Percentiles rank a stretch among this genome's conserved stretches.
These are phyloP conservation scores for Cryptomeria japonica DNA, from an alignment of 75 land plant genomes.

Conservation along the genomic window DNA sequence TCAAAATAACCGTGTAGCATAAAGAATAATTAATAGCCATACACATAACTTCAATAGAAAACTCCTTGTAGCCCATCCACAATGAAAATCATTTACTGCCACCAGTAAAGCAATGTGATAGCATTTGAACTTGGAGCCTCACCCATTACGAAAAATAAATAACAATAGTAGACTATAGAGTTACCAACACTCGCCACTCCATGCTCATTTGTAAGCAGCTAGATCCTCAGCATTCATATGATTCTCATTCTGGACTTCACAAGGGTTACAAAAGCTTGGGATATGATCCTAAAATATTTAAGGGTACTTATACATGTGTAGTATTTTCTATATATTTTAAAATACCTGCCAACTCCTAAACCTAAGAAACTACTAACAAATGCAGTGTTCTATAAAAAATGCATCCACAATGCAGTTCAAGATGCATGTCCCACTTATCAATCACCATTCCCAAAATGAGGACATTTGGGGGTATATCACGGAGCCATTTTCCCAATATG, in stretches of 20 bases:
- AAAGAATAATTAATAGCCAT: not conserved
- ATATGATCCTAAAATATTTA: not conserved
- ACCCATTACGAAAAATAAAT: too few species aligned
- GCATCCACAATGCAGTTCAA: too few species aligned
- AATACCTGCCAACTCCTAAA: not conserved
- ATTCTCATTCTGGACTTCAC: not conserved
- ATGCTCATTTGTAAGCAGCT: not conserved
- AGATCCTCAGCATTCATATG: not conserved
- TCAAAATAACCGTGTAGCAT: too few species aligned
- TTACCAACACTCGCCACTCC: not conserved
- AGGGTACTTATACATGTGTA: not conserved
- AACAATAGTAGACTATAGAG: too few species aligned
- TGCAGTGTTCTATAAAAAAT: not conserved
- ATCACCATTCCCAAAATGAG: not conserved
- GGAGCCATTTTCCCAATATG: not conserved
- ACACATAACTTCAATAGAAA: not conserved
- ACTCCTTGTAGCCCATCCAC: not conserved
- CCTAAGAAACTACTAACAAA: too few species aligned
- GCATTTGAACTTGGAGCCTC: not conserved
- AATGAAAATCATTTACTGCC: not conserved
- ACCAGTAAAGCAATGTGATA: not conserved
- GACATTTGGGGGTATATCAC: not conserved
- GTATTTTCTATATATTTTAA: not conserved
- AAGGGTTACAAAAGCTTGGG: not conserved
- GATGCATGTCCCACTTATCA: not conserved